Conservation (phyloP, 2,329 filamentous ascomycete genomes). For the Pestalotiopsis sp. region DNA sequence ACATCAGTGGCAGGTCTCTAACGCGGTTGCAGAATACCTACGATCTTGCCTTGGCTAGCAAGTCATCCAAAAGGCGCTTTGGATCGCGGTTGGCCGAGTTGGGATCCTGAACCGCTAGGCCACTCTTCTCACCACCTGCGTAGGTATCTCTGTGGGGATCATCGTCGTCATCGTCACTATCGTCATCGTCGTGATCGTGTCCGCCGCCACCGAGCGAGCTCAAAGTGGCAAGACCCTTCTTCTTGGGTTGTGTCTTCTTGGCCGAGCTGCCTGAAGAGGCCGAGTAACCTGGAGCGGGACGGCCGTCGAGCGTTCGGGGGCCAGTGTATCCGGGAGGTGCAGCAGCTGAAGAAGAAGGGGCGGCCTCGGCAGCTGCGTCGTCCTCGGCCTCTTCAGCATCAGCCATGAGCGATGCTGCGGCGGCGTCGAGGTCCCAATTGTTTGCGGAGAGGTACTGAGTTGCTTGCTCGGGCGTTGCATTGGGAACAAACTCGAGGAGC, state of each 20-base stretch:
- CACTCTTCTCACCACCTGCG: constrained; percentile 84
- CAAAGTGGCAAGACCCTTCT: constrained; percentile 62
- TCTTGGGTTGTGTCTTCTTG: constrained; percentile 51
- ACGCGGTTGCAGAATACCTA: constrained; percentile 34
- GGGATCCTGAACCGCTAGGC: constrained; percentile 68
- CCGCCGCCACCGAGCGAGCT: constrained; percentile 53
- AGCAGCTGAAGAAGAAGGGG: constrained; percentile 36
- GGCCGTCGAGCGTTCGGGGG: constrained; percentile 63
- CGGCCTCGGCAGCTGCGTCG: constrained; percentile 43
- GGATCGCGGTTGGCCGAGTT: constrained; percentile 45
- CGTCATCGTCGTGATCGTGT: constrained; percentile 54
- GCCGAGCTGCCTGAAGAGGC: constrained; percentile 34
- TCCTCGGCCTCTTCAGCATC: constrained; percentile 53
- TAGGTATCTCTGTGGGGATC: constrained; percentile 70
- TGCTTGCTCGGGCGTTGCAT: constrained; percentile 59
- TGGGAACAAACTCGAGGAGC: constrained; percentile 57
- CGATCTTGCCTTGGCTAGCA: constrained; percentile 65
- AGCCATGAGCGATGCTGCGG: constrained; percentile 64
- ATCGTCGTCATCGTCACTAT: constrained; percentile 59
- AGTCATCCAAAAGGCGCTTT: constrained; percentile 61
- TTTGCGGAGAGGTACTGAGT: constrained; percentile 65
- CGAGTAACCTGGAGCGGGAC: constrained; percentile 49
- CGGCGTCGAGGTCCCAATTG: constrained; percentile 67
- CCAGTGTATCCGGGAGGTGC: constrained; percentile 53
- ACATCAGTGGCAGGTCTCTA: neutral